phyloP scores from a whole-genome alignment of 148 eudicot species.

The Fagopyrum esculentum region DNA sequence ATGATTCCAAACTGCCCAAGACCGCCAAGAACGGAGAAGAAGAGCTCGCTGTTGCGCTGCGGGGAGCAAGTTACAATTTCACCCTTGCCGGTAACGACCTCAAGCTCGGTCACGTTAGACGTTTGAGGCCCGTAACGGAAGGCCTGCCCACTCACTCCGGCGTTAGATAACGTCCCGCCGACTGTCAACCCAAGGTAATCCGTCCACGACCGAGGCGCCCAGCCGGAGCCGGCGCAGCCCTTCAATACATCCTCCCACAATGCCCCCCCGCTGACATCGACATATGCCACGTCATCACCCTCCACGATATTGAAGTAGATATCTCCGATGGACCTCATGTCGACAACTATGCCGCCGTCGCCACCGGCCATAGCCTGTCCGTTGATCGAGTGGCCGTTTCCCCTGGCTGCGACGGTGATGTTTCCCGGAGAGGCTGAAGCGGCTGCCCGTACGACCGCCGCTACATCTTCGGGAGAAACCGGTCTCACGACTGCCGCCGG shows the following conservation, averaged over 20 bases:
- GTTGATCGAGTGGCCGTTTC: constrained; percentile 88
- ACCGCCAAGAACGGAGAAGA: constrained; percentile 71
- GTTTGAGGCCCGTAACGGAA: constrained; percentile 78
- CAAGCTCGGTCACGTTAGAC: constrained; percentile 63
- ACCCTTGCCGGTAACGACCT: constrained; percentile 82
- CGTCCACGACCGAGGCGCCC: constrained; percentile 87
- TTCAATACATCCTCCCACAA: constrained; percentile 72
- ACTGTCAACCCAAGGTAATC: constrained; percentile 77
- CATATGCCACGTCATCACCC: constrained; percentile 17
- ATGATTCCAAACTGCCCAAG: constrained; percentile 89
- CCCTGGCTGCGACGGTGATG: constrained; percentile 73
- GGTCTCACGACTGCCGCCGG: constrained; percentile 59
- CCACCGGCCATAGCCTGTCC: constrained; percentile 74
- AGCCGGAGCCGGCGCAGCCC: constrained; percentile 39
- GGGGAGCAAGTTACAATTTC: constrained; percentile 50
- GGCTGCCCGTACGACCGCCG: constrained; percentile 33
- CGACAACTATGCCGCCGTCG: constrained; percentile 52
- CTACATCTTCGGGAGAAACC: constrained; percentile 33
- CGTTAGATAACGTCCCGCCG: constrained; percentile 83
- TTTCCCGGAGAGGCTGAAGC: constrained; percentile 21
- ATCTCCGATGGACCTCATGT: constrained; percentile 44
- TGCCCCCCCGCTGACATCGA: constrained; percentile 81
- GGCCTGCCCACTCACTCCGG: constrained; percentile 84
- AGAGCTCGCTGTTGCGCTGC: constrained; percentile 35
- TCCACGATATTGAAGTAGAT: constrained; percentile 21